These are phyloP conservation scores for Hondaea fermentalgiana DNA, from an alignment of 108 stramenopile genomes.

Conservation along the genomic window DNA sequence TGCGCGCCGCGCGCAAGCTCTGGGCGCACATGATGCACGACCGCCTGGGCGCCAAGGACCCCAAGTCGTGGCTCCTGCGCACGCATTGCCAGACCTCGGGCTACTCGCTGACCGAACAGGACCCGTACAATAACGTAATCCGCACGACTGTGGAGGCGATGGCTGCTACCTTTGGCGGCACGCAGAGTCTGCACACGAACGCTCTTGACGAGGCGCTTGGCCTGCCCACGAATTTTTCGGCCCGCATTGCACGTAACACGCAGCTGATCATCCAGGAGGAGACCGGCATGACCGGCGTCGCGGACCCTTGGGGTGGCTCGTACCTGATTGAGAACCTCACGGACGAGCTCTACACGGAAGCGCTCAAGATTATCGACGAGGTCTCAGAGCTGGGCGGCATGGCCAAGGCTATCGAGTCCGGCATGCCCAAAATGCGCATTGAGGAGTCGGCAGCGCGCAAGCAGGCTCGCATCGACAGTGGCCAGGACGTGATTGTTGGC, in stretches of 20 bases:
- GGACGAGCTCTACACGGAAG: slow-evolving; percentile 75
- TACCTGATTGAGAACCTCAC: slow-evolving; percentile 97
- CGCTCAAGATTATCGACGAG: slow-evolving; percentile 74
- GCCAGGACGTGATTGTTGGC: slow-evolving; percentile 82
- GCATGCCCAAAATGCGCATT: slow-evolving; percentile 84
- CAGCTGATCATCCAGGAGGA: slow-evolving; percentile 96
- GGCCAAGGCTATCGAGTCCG: slow-evolving; percentile 87
- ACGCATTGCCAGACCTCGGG: slow-evolving; percentile 94
- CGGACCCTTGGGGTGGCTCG: slow-evolving; percentile 84
- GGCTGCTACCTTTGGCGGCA: slow-evolving; percentile 92
- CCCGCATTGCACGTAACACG: slow-evolving; percentile 91
- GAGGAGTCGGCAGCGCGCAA: slow-evolving; percentile 92
- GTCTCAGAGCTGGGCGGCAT: slow-evolving; percentile 87
- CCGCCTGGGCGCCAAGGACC: slow-evolving; percentile 77
- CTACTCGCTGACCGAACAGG: slow-evolving; percentile 86
- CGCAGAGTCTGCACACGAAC: slow-evolving; percentile 97
- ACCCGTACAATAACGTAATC: slow-evolving; percentile 93
- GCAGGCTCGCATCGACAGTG: slow-evolving; percentile 75
- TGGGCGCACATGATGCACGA: slow-evolving; percentile 84
- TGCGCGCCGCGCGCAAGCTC: slow-evolving; percentile 74
- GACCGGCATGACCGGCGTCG: slow-evolving; percentile 73
- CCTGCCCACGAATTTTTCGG: slow-evolving; percentile 86
- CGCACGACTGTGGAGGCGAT: slow-evolving; percentile 95
- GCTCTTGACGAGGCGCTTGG: slow-evolving; percentile 94
- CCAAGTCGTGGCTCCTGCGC: slow-evolving; percentile 74